Base-by-base conservation (phyloP, 352 stramenopile species). In the Saprolegnia parasitica region DNA sequence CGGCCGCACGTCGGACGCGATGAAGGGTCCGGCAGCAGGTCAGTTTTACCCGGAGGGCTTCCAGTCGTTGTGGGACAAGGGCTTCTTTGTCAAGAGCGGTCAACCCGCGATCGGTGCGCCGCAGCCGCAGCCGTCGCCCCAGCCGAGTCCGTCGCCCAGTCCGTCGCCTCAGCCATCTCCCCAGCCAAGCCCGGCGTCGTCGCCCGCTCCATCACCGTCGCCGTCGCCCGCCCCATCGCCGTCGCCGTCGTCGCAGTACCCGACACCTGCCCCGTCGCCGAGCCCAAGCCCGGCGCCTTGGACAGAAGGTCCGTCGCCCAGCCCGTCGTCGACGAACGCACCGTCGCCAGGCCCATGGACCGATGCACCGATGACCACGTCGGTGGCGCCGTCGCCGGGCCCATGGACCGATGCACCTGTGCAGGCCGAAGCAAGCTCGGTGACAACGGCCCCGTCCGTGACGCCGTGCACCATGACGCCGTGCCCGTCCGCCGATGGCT, bases 61-160 rank as follows among this genome's bases (percentile, higher is more conserved):
- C 58, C 67, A 73, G 58, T 20, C 60, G 32, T 73, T 91, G 9
- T 91, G 83, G 83, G 76, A 91, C 68, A 71, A 89, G 64, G 81
- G 83, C 1, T 87, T 80, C 73, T 89, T 88, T 50, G 81, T 88
- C n/a, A 37, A n/a, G n/a, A n/a, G n/a, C n/a, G n/a, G n/a, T n/a
- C n/a, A n/a, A n/a, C n/a, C n/a, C n/a, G n/a, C n/a, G n/a, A n/a
- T n/a, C n/a, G n/a, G n/a, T n/a, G n/a, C n/a, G n/a, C n/a, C n/a
- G n/a, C n/a, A n/a, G n/a, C n/a, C n/a, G n/a, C n/a, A n/a, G n/a
- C n/a, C n/a, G n/a, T n/a, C n/a, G n/a, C n/a, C n/a, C n/a, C n/a
- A n/a, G n/a, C n/a, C n/a, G n/a, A n/a, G n/a, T n/a, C n/a, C n/a
- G n/a, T n/a, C n/a, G n/a, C n/a, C n/a, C n/a, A n/a, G n/a, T n/a